Conservation (phyloP, 331 rosid genomes). For the Malus hybrid region DNA sequence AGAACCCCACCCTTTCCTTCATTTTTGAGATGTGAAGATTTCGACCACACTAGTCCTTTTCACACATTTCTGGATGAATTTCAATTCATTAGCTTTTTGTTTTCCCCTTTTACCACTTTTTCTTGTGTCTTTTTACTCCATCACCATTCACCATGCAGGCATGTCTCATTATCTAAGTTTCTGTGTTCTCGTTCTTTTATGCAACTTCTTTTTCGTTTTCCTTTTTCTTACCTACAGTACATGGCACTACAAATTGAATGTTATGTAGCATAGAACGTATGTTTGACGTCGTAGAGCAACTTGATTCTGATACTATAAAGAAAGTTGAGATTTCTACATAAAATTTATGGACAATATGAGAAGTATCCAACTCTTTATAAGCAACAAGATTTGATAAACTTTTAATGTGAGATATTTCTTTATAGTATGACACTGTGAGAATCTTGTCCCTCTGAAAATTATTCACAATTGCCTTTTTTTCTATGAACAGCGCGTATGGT, state of each 20-base stretch:
- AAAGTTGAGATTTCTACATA: not conserved
- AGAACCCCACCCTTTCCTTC: not conserved
- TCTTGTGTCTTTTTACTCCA: not conserved
- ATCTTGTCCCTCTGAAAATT: not conserved
- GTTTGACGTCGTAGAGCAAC: no score
- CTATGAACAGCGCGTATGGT: not conserved
- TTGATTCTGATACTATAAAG: no score
- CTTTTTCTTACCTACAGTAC: not conserved
- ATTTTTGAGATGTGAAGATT: not conserved
- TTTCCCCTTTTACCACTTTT: not conserved
- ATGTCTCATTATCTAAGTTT: slow-evolving; percentile 5
- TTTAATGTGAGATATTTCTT: no score
- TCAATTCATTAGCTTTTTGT: not conserved
- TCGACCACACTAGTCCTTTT: slow-evolving; percentile 20
- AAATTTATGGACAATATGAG: no score
- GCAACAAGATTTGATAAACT: not conserved
- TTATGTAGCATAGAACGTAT: rapidly evolving
- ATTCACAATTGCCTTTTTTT: not conserved
- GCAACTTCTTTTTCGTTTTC: not conserved
- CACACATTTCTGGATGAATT: slow-evolving; percentile 1
- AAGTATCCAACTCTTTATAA: not conserved
- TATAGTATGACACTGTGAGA: not conserved
- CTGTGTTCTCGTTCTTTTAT: not conserved
- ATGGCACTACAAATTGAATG: no score
- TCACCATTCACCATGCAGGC: not conserved